phyloP scores from a whole-genome alignment of 2,329 filamentous ascomycete genomes.

The Ophioceras dolichostomum region DNA sequence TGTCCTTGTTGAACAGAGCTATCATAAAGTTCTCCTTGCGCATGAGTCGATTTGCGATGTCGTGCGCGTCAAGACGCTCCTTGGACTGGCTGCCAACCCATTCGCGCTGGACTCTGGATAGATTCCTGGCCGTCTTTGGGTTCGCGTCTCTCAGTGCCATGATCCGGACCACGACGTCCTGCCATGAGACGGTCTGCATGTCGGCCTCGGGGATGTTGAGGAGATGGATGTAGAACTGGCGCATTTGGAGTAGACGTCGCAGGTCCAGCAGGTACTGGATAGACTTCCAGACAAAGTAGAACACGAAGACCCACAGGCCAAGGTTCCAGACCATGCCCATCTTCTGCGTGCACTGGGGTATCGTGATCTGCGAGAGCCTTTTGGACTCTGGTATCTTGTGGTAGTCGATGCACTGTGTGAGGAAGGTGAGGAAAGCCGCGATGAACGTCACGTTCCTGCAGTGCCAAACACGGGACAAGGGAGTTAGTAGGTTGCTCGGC shows the following conservation, averaged over 20 bases:
- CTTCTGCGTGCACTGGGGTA: slow-evolving; percentile 61
- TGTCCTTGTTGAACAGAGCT: slow-evolving; percentile 93
- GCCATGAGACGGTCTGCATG: slow-evolving; percentile 92
- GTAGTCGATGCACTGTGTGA: slow-evolving; percentile 81
- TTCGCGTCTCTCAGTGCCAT: slow-evolving; percentile 80
- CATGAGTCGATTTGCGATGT: slow-evolving; percentile 96
- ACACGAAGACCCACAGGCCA: slow-evolving; percentile 70
- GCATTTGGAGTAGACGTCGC: slow-evolving; percentile 61
- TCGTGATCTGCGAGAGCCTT: slow-evolving; percentile 38
- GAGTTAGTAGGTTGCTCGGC: slow-evolving; percentile 6
- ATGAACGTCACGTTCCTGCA: slow-evolving; percentile 68
- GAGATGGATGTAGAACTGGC: slow-evolving; percentile 75
- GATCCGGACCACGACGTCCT: slow-evolving; percentile 74
- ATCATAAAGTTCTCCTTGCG: slow-evolving; percentile 94
- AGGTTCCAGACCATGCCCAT: slow-evolving; percentile 71
- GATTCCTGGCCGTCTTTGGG: slow-evolving; percentile 57
- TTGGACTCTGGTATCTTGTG: slow-evolving; percentile 55
- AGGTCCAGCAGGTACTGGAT: slow-evolving; percentile 65
- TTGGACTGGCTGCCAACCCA: slow-evolving; percentile 76
- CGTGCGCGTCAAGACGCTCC: slow-evolving; percentile 87
- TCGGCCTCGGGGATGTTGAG: slow-evolving; percentile 72
- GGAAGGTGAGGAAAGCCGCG: slow-evolving; percentile 68
- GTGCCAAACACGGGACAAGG: no score
- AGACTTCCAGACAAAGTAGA: slow-evolving; percentile 74
- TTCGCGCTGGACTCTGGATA: slow-evolving; percentile 37